These are phyloP conservation scores for Telfairia occidentalis DNA, from an alignment of 331 rosid species.

Conservation along the genomic window DNA sequence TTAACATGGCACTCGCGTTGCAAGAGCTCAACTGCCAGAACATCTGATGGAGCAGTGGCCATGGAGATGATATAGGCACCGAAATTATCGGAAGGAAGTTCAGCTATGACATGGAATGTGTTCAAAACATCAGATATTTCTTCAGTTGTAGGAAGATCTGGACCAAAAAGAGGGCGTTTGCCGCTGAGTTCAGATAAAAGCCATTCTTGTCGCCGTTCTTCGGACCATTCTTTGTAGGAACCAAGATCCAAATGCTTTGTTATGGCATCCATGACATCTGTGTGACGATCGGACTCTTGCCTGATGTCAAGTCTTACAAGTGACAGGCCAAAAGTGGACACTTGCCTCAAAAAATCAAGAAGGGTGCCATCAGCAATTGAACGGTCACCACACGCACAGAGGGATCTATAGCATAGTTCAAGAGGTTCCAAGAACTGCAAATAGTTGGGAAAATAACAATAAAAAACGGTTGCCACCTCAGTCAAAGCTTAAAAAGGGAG, in stretches of 20 bases:
- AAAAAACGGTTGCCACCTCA: neutral
- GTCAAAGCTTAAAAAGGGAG: neutral
- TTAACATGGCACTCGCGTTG: slow-evolving; percentile 81
- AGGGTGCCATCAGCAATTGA: slow-evolving; percentile 95
- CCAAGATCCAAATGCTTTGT: slow-evolving; percentile 88
- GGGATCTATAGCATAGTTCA: slow-evolving; percentile 88
- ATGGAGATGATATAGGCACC: slow-evolving; percentile 99
- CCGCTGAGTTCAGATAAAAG: slow-evolving; percentile 75
- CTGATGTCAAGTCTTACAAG: slow-evolving; percentile 90
- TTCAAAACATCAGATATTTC: slow-evolving; percentile 85
- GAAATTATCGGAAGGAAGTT: slow-evolving; percentile 80
- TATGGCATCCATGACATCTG: slow-evolving; percentile 89
- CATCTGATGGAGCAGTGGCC: slow-evolving; percentile 98
- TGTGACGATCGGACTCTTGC: slow-evolving; percentile 95
- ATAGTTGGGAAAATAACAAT: slow-evolving; percentile 1
- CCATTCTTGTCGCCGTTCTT: slow-evolving; percentile 84
- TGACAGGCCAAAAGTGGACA: slow-evolving; percentile 90
- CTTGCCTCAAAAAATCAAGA: slow-evolving; percentile 95
- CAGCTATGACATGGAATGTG: slow-evolving; percentile 79
- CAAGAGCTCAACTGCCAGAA: slow-evolving; percentile 85
- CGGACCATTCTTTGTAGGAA: slow-evolving; percentile 92
- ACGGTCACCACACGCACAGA: slow-evolving; percentile 79
- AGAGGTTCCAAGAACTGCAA: slow-evolving; percentile 87
- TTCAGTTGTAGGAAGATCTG: slow-evolving; percentile 87
- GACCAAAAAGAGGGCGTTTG: slow-evolving; percentile 90